These are phyloP conservation scores for Scutellaria galericulata DNA, from an alignment of 257 asterid genomes.

Conservation along the genomic window DNA sequence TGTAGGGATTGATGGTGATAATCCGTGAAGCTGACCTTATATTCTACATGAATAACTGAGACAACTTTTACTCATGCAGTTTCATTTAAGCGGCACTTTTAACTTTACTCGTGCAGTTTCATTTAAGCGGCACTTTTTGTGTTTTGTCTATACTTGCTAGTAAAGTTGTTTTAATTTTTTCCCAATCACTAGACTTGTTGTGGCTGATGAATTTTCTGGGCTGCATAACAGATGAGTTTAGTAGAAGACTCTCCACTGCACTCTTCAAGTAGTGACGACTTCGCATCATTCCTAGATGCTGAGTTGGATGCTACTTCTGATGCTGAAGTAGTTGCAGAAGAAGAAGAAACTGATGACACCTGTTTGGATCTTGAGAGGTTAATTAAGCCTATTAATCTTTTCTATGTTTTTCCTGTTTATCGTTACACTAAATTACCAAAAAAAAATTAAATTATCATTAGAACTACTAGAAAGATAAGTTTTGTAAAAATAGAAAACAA, in stretches of 20 bases:
- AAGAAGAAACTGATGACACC: constrained; percentile 39
- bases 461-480: too few species aligned
- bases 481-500: too few species aligned
- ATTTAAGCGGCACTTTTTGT: neutral
- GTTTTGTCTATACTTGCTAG: neutral
- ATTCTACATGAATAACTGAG: neutral
- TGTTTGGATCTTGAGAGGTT: constrained; percentile 50
- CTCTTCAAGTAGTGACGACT: constrained; percentile 89
- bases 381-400: constrained; percentile 9
- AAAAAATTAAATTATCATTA: too few species aligned
- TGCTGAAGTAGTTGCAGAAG: constrained; percentile 45
- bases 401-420: neutral
- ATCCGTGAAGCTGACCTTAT: neutral
- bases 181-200: neutral
- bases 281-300: constrained; percentile 73
- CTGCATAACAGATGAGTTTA: constrained; percentile 73
- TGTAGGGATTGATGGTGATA: neutral
- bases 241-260: constrained; percentile 71
- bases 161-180: constrained; percentile 15
- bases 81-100: neutral
- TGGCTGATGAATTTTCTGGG: constrained; percentile 13
- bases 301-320: constrained; percentile 72
- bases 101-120: neutral
- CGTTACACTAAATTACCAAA: too few species aligned
- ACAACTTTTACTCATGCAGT: neutral